phyloP scores from a whole-genome alignment of 208 protist genomes.

The Leishmania guyanensis region DNA sequence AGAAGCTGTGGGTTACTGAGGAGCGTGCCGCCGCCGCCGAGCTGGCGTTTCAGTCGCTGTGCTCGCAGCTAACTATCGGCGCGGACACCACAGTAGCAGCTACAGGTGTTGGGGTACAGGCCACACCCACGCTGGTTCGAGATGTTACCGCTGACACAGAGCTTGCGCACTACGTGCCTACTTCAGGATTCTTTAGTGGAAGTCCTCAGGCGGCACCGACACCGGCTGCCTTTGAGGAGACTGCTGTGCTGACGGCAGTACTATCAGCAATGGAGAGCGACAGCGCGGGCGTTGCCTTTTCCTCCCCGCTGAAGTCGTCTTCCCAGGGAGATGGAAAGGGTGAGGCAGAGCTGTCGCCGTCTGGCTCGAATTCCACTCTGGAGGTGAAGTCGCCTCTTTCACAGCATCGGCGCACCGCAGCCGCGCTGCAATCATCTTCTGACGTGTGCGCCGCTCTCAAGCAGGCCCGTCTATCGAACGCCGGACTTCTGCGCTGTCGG shows the following conservation, averaged over 20 bases:
- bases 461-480: neutral
- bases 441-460: neutral
- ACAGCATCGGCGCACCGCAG: neutral
- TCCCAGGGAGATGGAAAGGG: neutral
- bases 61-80: conserved; percentile 12
- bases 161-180: neutral
- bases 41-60: conserved; percentile 19
- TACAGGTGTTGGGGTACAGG: neutral
- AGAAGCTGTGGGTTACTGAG: conserved; percentile 14
- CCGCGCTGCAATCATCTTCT: neutral
- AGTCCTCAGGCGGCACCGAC: neutral
- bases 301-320: neutral
- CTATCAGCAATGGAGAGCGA: neutral
- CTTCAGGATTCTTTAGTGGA: neutral
- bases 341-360: neutral
- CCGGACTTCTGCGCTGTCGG: neutral
- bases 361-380: neutral
- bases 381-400: neutral
- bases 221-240: neutral
- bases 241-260: neutral
- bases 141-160: neutral
- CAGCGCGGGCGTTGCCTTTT: no score
- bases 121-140: no score
- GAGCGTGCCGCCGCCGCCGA: conserved; percentile 23
- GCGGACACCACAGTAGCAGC: neutral